A percentile compares a stretch with the other conserved stretches of the same genome.
Conservation (phyloP, 2,329 filamentous ascomycete species). For the Scytalidium lignicola region DNA sequence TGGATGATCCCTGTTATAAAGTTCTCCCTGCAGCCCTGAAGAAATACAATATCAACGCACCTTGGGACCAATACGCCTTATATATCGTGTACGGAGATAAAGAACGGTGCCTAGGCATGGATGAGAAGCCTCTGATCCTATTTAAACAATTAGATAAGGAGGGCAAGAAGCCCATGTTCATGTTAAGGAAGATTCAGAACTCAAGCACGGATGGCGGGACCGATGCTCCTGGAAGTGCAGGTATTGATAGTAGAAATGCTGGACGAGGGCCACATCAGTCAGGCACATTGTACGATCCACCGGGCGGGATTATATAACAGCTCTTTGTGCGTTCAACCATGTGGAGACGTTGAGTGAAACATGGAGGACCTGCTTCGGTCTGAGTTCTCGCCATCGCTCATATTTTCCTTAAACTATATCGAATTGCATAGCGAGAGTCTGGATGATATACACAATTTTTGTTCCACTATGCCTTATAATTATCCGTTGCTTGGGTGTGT, state of each 20-base stretch:
- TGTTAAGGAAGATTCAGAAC: slow-evolving; percentile 58
- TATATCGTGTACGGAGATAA: slow-evolving; percentile 99
- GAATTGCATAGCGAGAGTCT: slow-evolving; percentile 14
- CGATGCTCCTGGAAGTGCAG: slow-evolving; percentile 31
- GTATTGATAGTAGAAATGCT: slow-evolving; percentile 19
- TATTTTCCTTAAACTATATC: slow-evolving; percentile 7
- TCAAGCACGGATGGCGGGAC: slow-evolving; percentile 34
- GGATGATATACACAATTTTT: background rate
- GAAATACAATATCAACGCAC: slow-evolving; percentile 97
- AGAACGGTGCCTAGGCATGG: slow-evolving; percentile 83
- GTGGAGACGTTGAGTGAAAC: slow-evolving; percentile 1
- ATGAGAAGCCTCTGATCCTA: slow-evolving; percentile 89
- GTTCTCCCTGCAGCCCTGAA: slow-evolving; percentile 92
- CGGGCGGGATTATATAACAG: slow-evolving; percentile 27
- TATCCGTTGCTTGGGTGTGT: background rate
- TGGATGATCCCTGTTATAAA: slow-evolving; percentile 97
- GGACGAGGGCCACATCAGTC: slow-evolving; percentile 10
- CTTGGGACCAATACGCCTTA: slow-evolving; percentile 94
- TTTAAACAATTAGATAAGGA: slow-evolving; percentile 98
- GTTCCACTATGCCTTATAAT: background rate
- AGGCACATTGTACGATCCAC: slow-evolving; percentile 22
- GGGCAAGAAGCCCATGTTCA: slow-evolving; percentile 98
- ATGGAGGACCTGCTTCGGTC: slow-evolving; percentile 4
- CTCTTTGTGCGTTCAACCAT: background rate
- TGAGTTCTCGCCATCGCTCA: slow-evolving; percentile 4